Base-by-base conservation (phyloP, 2,329 filamentous ascomycete species). In the Teratosphaeria pseudoeucalypti region DNA sequence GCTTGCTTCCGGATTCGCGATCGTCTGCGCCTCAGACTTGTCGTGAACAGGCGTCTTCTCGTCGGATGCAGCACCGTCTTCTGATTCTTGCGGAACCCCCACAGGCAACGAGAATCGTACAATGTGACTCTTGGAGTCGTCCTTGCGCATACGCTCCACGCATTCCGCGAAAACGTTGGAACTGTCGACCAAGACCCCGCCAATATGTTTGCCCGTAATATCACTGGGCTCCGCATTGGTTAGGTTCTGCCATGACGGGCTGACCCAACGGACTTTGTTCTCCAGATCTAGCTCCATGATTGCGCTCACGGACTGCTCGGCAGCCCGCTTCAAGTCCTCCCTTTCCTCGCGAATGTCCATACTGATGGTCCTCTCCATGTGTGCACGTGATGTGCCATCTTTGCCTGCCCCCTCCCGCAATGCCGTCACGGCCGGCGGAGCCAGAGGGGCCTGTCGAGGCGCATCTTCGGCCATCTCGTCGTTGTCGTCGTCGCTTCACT, bases 251-350 rank as follows among this genome's bases (percentile, higher is more conserved):
- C 94, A 99, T 16, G 92, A 96, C 12, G 92, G 90, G 73, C 92
- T 97, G 68, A 95, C 92, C 90, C 94, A 99, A 75, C 91, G 88
- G 69, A 99, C 88, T 62, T 85, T 88, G 65, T 90, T 90, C 71
- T 96, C 89, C 59, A 97, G 82, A 70, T 91, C 90, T 65, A 99
- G 81, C 76, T 99, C 92, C 71, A 99, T 82, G 72, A 99, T 96
- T 64, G 95, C 89, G 75, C 97, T 99, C 72, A 96, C 81, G 26
- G 92, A 96, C 77, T 96, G 90, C 76, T 97, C 92, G 56, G 92
- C 94, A 49, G 92, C 94, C 77, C 96, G 90, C 71, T 92, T 91
- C 66, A 99, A 82, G 72, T 97, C 92, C 72, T 96, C 89, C 63
- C 92, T 85, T 77, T 97, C 91, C 71, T 95, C 90, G 67, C 90